These are phyloP conservation scores for Leonotis leonurus DNA, from an alignment of 257 asterid genomes.

Conservation along the genomic window DNA sequence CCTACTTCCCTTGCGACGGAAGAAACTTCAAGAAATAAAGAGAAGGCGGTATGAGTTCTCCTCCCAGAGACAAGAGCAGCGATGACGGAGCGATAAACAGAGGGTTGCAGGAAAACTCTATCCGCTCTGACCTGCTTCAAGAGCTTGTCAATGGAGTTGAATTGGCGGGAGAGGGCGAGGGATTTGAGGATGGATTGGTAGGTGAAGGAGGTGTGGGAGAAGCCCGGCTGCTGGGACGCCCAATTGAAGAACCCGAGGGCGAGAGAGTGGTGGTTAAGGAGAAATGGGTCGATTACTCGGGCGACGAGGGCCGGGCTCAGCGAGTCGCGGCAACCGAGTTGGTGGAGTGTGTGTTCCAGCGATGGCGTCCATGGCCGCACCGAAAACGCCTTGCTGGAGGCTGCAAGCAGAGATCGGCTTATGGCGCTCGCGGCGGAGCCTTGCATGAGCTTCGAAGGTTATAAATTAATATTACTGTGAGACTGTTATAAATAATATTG, in stretches of 20 bases:
- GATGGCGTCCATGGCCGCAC: conserved; percentile 57
- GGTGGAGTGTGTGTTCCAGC: conserved; percentile 71
- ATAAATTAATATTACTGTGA: too few relatives aligned
- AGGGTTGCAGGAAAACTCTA: conserved; percentile 38
- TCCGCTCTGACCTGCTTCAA: conserved; percentile 48
- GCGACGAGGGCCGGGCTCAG: conserved; percentile 62
- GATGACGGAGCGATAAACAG: conserved; percentile 38
- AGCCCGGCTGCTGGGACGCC: conserved; percentile 93
- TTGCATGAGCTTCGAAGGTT: too few relatives aligned
- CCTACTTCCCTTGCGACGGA: conserved; percentile 34
- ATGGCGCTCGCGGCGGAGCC: conserved; percentile 33
- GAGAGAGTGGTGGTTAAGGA: conserved; percentile 64
- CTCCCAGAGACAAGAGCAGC: conserved; percentile 42
- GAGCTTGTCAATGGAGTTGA: conserved; percentile 46
- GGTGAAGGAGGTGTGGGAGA: conserved; percentile 56
- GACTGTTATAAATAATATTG: too few relatives aligned
- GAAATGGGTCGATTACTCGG: conserved; percentile 75
- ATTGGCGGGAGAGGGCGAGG: conserved; percentile 65
- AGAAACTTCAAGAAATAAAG: conserved; percentile 37
- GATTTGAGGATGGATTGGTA: conserved; percentile 67
- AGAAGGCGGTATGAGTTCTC: conserved; percentile 49
- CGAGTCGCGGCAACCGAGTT: conserved; percentile 57
- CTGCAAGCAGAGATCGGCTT: conserved; percentile 56
- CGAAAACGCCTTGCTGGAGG: conserved; percentile 30
- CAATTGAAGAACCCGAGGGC: conserved; percentile 92